Evolutionary conservation across 2,329 filamentous ascomycete species (phyloP), one percentile per base, ranked within the genome.

Genomic region (Neonectria faginata): DNA sequence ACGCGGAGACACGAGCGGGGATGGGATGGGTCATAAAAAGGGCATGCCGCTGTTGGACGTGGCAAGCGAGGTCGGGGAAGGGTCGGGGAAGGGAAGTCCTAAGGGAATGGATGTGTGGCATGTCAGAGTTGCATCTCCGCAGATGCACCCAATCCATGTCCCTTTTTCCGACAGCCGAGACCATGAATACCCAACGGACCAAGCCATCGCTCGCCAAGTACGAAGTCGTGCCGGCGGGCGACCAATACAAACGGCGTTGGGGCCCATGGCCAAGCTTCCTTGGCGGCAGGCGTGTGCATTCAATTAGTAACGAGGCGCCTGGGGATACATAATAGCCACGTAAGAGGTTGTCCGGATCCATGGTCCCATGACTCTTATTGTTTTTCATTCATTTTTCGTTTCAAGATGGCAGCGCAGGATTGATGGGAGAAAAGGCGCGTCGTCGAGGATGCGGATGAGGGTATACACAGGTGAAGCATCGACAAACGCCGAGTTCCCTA

Each of bases 271-370:
- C 66, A 65, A 57, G 59, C 67, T 66, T 69, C 65, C 70, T 69
- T 61, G 54, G 57, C 61, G 60, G 61, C 68, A 60, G 60, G 60
- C 65, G 65, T 60, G 61, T 60, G 57, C 64, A 71, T 69, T 71
- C 69, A 63, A 60, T 73, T 70, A 73, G 71, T 70, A 73, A 73
- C 67, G 58, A 58, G 63, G 64, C 60, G 50, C 55, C 57, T 67
- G 57, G 41, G 65, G 58, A 60, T 67, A 71, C 65, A 57, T 70
- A 69, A 71, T 60, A 68, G 66, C 62, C 71, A 73, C 70, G 71
- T 73, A 73, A 73, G 66, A 70, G 67, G 47, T n/a, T 14, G 29
- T 29, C 8, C 9, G 7, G 29, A 10, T 29, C 56, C 42, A 27
- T 44, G 45, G 12, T 41, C 55, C 52, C 48, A 29, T 52, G 50